Conservation (phyloP, 2,329 filamentous ascomycete species). For the Ascocoryne sarcoides region DNA sequence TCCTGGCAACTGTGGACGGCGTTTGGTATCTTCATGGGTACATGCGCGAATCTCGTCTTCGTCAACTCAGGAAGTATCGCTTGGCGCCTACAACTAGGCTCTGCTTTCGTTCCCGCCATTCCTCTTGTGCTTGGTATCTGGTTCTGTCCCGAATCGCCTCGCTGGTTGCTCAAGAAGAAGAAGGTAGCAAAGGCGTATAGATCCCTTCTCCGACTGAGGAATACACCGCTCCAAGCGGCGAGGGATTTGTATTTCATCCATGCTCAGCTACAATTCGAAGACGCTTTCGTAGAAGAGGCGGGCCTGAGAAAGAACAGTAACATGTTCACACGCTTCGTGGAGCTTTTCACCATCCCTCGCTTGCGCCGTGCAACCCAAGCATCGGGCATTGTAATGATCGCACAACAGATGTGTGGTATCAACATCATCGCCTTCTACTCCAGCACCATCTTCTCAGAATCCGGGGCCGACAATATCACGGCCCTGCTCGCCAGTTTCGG, state of each 20-base stretch:
- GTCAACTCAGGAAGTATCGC: conserved; percentile 48
- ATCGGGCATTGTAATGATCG: conserved; percentile 67
- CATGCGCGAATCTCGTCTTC: conserved; percentile 39
- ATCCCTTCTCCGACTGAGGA: conserved; percentile 49
- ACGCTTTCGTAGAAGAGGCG: conserved; percentile 17
- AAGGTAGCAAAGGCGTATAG: conserved; percentile 42
- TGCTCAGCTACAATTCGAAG: conserved; percentile 37
- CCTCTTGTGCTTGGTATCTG: conserved; percentile 53
- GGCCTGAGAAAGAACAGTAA: conserved; percentile 41
- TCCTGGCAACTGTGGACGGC: conserved; percentile 68
- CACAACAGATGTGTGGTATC: conserved; percentile 26
- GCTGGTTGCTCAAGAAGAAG: conserved; percentile 45
- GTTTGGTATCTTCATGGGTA: conserved; percentile 51
- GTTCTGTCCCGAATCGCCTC: conserved; percentile 54
- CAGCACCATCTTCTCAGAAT: conserved; percentile 49
- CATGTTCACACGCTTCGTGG: conserved; percentile 52
- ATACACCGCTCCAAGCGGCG: conserved; percentile 49
- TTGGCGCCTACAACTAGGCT: conserved; percentile 60
- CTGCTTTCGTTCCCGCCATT: conserved; percentile 51
- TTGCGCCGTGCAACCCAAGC: conserved; percentile 66
- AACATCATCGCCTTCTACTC: conserved; percentile 53
- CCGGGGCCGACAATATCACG: conserved; percentile 44
- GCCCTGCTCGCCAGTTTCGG: conserved; percentile 55
- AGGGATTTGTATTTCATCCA: conserved; percentile 53
- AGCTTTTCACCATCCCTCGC: conserved; percentile 61